A percentile compares a stretch with the other conserved stretches of the same genome.
phyloP scores from a whole-genome alignment of 192 early-diverging fungal species.

The Coemansia sp. region DNA sequence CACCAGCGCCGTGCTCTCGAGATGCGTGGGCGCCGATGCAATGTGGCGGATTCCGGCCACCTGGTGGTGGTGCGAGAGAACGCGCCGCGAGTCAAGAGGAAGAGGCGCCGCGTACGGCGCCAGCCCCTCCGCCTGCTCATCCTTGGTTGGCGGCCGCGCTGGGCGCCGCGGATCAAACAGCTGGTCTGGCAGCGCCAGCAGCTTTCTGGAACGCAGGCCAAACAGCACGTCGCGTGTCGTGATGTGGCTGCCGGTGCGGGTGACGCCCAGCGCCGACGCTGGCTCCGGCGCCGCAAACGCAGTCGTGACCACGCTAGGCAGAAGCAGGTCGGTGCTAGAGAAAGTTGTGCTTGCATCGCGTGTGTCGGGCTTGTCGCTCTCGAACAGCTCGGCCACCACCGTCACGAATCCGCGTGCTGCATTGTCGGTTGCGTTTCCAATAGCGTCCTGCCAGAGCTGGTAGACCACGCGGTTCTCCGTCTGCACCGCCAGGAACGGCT shows the following conservation, averaged over 20 bases:
- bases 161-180: constrained; percentile 87
- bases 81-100: constrained; percentile 71
- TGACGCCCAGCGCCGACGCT: constrained; percentile 79
- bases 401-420: constrained; percentile 71
- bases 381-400: constrained; percentile 85
- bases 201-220: constrained; percentile 45
- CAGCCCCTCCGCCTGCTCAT: constrained; percentile 88
- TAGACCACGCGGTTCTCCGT: constrained; percentile 89
- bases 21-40: constrained; percentile 68
- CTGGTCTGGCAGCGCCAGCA: constrained; percentile 53
- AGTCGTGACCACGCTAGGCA: constrained; percentile 72
- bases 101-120: constrained; percentile 73
- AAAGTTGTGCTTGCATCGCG: constrained; percentile 71
- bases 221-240: constrained; percentile 82
- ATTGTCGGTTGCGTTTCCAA: constrained; percentile 18
- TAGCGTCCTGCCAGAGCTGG: constrained; percentile 84
- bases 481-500: constrained; percentile 69
- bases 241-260: constrained; percentile 82
- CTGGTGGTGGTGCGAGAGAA: constrained; percentile 70
- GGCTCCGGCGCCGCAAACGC: constrained; percentile 76
- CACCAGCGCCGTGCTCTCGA: constrained; percentile 95
- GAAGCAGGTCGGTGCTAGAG: constrained; percentile 69
- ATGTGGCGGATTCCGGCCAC: constrained; percentile 72
- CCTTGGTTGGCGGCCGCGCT: constrained; percentile 58
- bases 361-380: constrained; percentile 70